Evolutionary conservation across 352 stramenopile species (phyloP).

Genomic region (Globisporangium heterothallicum): DNA sequence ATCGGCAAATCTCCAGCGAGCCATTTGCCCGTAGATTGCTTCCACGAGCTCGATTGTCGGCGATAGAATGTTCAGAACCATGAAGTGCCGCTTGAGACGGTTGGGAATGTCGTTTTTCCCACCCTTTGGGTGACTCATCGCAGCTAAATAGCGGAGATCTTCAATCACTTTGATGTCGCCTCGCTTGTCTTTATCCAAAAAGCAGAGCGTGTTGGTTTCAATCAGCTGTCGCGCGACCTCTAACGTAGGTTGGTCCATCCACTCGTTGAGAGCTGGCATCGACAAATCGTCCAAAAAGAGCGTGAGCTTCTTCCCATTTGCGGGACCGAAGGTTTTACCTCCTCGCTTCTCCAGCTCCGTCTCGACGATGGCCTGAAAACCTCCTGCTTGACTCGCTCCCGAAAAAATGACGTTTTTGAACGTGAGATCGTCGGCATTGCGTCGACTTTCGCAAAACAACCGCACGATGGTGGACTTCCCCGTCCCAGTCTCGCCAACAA

Average conservation of each 20-base stretch:
- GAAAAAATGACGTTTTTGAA: constrained; percentile 90
- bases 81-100: constrained; percentile 88
- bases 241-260: constrained; percentile 72
- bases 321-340: constrained; percentile 72
- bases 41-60: constrained; percentile 75
- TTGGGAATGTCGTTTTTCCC: constrained; percentile 87
- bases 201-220: constrained; percentile 61
- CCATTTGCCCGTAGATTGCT: constrained; percentile 84
- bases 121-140: constrained; percentile 50
- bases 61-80: constrained; percentile 80
- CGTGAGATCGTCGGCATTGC: constrained; percentile 31
- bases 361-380: constrained; percentile 78
- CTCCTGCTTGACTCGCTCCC: constrained; percentile 64
- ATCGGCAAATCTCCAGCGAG: constrained; percentile 42
- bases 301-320: constrained; percentile 66
- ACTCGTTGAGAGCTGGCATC: constrained; percentile 64
- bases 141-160: constrained; percentile 57
- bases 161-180: constrained; percentile 76
- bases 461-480: constrained; percentile 83
- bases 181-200: constrained; percentile 81
- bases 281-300: constrained; percentile 77
- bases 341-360: constrained; percentile 71
- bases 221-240: constrained; percentile 73
- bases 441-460: constrained; percentile 61
- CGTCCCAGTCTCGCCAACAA: constrained; percentile 82